A percentile compares a stretch with the other conserved stretches of the same genome.
These are phyloP conservation scores for Crotalaria pallida DNA, from an alignment of 306 rosid species.

Conservation along the genomic window DNA sequence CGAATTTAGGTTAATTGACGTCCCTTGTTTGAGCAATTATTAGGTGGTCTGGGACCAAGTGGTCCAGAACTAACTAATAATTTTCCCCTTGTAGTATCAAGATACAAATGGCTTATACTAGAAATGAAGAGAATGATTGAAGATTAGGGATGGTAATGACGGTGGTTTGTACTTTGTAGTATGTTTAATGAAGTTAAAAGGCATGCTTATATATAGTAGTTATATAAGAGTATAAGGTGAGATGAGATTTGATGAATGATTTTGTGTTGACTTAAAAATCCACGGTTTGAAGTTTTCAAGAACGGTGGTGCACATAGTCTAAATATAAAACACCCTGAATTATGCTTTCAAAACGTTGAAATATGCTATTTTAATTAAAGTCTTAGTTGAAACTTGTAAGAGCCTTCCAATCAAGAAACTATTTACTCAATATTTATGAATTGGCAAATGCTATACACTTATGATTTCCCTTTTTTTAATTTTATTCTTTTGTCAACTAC, in stretches of 20 bases:
- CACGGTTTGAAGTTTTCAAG: constrained; percentile 31
- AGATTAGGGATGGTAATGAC: constrained; percentile 5
- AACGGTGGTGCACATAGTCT: constrained; percentile 18
- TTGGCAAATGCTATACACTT: not conserved
- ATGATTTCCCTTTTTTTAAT: not conserved
- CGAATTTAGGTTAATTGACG: no score
- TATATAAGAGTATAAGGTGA: not conserved
- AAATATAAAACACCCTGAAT: constrained; percentile 16
- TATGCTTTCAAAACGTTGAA: constrained; percentile 11
- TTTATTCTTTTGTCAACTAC: not conserved
- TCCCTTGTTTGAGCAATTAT: no score
- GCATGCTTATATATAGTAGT: no score
- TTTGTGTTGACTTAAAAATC: constrained; percentile 16
- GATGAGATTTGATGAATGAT: not conserved
- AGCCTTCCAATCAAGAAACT: not conserved
- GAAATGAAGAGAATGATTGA: not conserved
- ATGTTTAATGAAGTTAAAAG: not conserved
- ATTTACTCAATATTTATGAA: not conserved
- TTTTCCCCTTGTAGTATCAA: no score
- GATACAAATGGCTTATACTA: no score
- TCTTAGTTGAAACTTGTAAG: constrained; percentile 14
- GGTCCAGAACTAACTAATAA: no score
- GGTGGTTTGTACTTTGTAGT: not conserved
- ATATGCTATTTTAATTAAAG: constrained; percentile 7
- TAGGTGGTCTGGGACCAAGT: no score